Conservation (phyloP, 2,329 filamentous ascomycete genomes). For the Ophiostoma tasmaniense region DNA sequence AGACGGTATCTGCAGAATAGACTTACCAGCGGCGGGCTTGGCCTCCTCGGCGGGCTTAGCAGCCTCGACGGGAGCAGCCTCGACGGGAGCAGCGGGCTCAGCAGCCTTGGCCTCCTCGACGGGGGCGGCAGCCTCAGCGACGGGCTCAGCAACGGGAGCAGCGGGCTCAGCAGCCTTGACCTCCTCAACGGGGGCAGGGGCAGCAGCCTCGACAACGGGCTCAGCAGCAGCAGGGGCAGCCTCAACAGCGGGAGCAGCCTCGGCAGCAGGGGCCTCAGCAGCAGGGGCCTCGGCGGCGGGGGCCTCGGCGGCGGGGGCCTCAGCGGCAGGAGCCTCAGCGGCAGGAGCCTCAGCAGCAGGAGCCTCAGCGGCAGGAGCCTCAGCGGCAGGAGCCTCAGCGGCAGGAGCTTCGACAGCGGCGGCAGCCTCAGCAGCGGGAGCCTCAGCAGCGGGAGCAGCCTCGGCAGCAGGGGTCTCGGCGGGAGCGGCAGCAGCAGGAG, state of each 20-base stretch:
- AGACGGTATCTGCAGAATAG: background rate
- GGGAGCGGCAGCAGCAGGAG: conserved; percentile 9
- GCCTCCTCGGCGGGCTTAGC: conserved; percentile 23
- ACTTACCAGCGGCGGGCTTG: conserved; percentile 23
- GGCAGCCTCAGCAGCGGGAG: conserved; percentile 20
- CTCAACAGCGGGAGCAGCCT: conserved; percentile 23
- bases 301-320: conserved; percentile 9
- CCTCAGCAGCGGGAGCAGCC: conserved; percentile 24
- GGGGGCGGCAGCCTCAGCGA: conserved; percentile 7
- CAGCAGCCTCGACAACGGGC: conserved; percentile 20
- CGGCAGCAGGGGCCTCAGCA: conserved; percentile 23
- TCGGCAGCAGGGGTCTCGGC: conserved; percentile 18
- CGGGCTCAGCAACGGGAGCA: conserved; percentile 22
- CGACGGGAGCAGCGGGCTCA: conserved; percentile 24
- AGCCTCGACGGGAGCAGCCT: conserved; percentile 11
- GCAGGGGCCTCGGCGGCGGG: conserved; percentile 22
- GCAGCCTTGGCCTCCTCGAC: conserved; percentile 26
- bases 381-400: conserved; percentile 16
- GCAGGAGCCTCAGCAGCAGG: conserved; percentile 22
- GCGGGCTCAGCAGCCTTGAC: conserved; percentile 9
- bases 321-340: conserved; percentile 9
- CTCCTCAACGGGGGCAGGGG: background rate
- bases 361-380: conserved; percentile 23
- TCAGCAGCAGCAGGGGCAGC: conserved; percentile 18
- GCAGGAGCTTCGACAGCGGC: background rate